Evolutionary conservation across 1,284 basidiomycete genomes (phyloP).

Genomic region (Hemileia vastatrix): DNA sequence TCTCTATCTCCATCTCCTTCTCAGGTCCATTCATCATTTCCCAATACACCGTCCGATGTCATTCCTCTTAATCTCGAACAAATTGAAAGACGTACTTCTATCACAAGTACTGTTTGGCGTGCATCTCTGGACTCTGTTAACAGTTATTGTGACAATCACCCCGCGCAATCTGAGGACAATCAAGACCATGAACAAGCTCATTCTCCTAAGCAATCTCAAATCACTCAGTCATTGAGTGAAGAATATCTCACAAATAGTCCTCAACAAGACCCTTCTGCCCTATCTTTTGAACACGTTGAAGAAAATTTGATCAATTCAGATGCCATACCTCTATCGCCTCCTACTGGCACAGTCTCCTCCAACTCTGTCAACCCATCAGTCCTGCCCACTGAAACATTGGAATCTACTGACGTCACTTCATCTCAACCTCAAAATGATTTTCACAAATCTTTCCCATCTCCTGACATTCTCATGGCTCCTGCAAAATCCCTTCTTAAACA

Average conservation of each 20-base stretch:
- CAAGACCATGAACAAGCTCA: not conserved
- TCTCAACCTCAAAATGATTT: not conserved
- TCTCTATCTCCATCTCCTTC: too few species aligned
- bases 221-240: not conserved
- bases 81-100: not conserved
- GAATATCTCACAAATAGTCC: not conserved
- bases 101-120: conserved; percentile 1
- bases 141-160: not conserved
- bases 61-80: too few species aligned
- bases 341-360: too few species aligned
- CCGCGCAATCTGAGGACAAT: not conserved
- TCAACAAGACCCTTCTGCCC: not conserved
- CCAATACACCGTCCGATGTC: too few species aligned
- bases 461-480: not conserved
- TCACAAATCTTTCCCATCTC: not conserved
- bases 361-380: too few species aligned
- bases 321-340: not conserved
- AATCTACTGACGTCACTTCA: not conserved
- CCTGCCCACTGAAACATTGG: too few species aligned
- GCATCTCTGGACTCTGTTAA: not conserved
- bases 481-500: not conserved
- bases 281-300: not conserved
- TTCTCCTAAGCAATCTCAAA: not conserved
- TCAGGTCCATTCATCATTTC: too few species aligned
- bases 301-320: not conserved